A percentile compares a stretch with the other conserved stretches of the same genome.
Conservation (phyloP, 1,284 basidiomycete species). For the Naganishia cerealis region DNA sequence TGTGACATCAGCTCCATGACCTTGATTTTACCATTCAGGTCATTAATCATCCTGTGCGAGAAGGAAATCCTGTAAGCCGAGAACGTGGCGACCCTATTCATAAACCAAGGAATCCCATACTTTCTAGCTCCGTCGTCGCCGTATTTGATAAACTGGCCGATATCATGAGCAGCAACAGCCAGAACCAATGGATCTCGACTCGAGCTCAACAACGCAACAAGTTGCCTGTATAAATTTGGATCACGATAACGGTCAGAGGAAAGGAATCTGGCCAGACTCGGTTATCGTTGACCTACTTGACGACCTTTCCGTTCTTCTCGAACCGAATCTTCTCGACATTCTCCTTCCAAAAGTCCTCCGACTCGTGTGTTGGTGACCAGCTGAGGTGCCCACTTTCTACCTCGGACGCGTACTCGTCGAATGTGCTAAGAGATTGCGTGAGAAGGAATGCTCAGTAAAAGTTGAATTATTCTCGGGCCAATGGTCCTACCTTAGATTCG, state of each 20-base stretch:
- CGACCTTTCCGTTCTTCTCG: constrained; percentile 73
- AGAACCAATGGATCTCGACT: constrained; percentile 72
- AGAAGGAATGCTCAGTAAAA: constrained; percentile 11
- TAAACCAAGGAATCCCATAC: constrained; percentile 57
- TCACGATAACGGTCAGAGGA: constrained; percentile 2
- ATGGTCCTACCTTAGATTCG: constrained; percentile 76
- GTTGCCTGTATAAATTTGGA: constrained; percentile 57
- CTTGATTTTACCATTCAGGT: constrained; percentile 80
- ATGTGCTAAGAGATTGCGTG: constrained; percentile 64
- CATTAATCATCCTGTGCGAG: constrained; percentile 66
- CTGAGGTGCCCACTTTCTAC: constrained; percentile 83
- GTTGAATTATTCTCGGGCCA: neutral
- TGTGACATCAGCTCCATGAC: constrained; percentile 96
- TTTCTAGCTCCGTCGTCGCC: constrained; percentile 80
- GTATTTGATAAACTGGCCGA: constrained; percentile 91
- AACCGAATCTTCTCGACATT: constrained; percentile 85
- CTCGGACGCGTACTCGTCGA: constrained; percentile 92
- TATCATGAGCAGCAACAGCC: constrained; percentile 83
- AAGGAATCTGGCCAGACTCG: neutral
- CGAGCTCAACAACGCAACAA: constrained; percentile 71
- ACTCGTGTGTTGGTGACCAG: constrained; percentile 93
- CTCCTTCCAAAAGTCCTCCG: constrained; percentile 96
- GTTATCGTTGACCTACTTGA: constrained; percentile 63
- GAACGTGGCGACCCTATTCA: neutral
- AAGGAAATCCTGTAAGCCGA: constrained; percentile 17